Evolutionary conservation across 345 rosid genomes (phyloP).

Genomic region (Theobroma cacao): DNA sequence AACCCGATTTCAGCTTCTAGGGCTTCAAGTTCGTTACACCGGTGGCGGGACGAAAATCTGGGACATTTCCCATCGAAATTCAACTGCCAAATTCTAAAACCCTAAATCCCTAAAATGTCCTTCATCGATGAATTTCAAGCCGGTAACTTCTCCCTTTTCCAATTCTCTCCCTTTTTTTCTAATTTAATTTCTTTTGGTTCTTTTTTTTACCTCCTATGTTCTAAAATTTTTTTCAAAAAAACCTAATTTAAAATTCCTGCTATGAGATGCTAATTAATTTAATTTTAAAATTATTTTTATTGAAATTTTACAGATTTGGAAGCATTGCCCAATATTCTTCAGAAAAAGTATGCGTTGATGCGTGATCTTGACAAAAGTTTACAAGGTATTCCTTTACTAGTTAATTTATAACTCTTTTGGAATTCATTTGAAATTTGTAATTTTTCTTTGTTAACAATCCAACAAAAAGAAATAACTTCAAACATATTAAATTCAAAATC

Average conservation of each 20-base stretch:
- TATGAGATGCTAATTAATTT: neutral
- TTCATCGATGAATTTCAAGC: slow-evolving; percentile 18
- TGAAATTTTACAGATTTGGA: slow-evolving; percentile 60
- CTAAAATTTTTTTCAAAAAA: neutral
- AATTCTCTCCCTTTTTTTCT: neutral
- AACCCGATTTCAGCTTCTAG: neutral
- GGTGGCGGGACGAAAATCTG: slow-evolving; percentile 10
- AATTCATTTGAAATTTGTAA: neutral
- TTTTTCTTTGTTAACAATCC: neutral
- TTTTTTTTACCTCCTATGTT: neutral
- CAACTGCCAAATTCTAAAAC: neutral
- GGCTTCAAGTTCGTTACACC: neutral
- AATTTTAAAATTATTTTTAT: neutral
- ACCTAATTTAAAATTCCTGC: neutral
- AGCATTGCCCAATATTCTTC: slow-evolving; percentile 71
- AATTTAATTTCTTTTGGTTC: neutral
- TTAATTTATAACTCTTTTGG: neutral
- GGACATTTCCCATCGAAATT: neutral
- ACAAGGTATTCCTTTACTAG: slow-evolving; percentile 51
- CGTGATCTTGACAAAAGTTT: slow-evolving; percentile 89
- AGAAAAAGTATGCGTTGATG: slow-evolving; percentile 80
- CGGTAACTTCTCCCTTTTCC: neutral
- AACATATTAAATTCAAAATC: neutral
- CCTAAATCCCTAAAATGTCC: slow-evolving; percentile 15
- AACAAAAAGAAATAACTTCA: neutral